Conservation (phyloP, 176 grass and related monocot genomes). For the Canna indica region DNA sequence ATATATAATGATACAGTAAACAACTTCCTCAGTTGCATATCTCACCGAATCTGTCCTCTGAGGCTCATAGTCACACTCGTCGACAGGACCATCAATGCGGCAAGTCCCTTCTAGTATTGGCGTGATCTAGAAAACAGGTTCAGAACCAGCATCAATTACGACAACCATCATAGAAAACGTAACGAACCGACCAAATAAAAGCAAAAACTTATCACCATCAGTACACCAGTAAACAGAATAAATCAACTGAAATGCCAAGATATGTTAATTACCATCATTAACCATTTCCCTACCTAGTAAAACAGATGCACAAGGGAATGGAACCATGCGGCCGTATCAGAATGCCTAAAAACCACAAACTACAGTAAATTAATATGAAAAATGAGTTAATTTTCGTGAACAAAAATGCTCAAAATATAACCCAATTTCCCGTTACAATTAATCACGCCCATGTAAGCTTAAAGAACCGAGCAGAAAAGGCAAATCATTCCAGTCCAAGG, state of each 20-base stretch:
- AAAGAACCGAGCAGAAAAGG: neutral
- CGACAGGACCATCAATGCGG: conserved; percentile 31
- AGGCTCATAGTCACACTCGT: conserved; percentile 23
- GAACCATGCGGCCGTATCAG: conserved; percentile 4
- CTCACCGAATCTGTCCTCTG: conserved; percentile 27
- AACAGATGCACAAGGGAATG: conserved; percentile 1
- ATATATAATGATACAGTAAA: neutral
- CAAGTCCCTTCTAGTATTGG: conserved; percentile 32
- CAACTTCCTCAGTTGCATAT: conserved; percentile 3
- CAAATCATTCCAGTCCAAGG: neutral
- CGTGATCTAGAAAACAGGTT: conserved; percentile 40
- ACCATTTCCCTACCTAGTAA: conserved; percentile 4
- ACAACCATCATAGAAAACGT: neutral
- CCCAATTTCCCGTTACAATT: neutral
- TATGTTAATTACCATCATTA: neutral
- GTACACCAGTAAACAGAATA: neutral
- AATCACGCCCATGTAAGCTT: neutral
- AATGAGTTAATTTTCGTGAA: neutral
- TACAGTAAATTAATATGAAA: conserved; percentile 9
- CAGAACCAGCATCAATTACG: conserved; percentile 25
- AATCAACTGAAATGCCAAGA: neutral
- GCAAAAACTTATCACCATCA: neutral
- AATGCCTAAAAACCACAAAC: conserved; percentile 9
- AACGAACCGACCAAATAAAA: neutral
- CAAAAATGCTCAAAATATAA: neutral